These are phyloP conservation scores for Ophioceras dolichostomum DNA, from an alignment of 2,329 filamentous ascomycete species.

Conservation along the genomic window DNA sequence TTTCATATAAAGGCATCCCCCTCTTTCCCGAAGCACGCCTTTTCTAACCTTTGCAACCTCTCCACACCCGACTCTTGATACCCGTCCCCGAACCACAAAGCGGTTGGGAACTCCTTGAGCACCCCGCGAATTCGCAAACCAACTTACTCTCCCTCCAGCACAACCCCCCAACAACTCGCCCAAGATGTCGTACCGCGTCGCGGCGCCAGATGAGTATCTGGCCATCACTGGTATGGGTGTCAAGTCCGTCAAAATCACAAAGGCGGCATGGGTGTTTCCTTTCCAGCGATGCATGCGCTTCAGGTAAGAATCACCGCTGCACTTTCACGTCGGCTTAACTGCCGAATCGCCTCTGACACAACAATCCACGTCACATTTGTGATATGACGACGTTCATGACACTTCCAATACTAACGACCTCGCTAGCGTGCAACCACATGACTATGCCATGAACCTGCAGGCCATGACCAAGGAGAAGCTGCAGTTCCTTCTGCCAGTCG, in stretches of 20 bases:
- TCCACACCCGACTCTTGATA: no score
- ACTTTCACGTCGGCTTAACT: slow-evolving; percentile 7
- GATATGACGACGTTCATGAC: no score
- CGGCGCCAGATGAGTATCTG: slow-evolving; percentile 72
- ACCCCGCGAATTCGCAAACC: no score
- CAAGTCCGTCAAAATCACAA: slow-evolving; percentile 62
- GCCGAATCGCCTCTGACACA: background rate
- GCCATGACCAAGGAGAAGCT: slow-evolving; percentile 87
- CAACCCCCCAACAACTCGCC: slow-evolving; percentile 14
- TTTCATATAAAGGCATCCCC: no score
- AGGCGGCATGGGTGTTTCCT: slow-evolving; percentile 61
- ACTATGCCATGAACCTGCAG: slow-evolving; percentile 72
- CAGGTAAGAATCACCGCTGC: no score
- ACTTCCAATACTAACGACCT: no score
- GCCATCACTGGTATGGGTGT: slow-evolving; percentile 74
- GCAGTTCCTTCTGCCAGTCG: slow-evolving; percentile 68
- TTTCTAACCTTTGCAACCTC: no score
- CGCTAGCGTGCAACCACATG: slow-evolving; percentile 63
- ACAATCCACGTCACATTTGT: background rate
- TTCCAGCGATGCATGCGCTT: slow-evolving; percentile 54
- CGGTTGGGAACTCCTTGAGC: no score
- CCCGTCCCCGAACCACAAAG: no score
- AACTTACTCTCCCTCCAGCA: background rate
- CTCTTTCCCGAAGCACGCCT: no score
- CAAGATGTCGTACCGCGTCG: slow-evolving; percentile 53